Base-by-base conservation (phyloP, 495 filamentous ascomycete genomes). In the Venustampulla echinocandica region DNA sequence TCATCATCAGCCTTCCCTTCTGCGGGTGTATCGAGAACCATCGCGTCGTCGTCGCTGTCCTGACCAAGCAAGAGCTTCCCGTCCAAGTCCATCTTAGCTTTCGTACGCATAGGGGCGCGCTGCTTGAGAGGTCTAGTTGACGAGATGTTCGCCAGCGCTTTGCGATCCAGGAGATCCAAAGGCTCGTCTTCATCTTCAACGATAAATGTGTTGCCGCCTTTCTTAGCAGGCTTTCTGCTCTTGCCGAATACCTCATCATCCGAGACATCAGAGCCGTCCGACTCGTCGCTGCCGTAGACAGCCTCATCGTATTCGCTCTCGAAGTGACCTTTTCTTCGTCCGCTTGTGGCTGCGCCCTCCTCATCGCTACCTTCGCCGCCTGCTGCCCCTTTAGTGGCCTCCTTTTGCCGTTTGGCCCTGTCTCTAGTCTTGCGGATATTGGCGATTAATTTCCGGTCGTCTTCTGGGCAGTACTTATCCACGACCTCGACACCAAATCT, bases 371-470 rank as follows among this genome's bases (percentile, higher is more conserved):
- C 71, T 42, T 54, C 62, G 7, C 64, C 68, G 13, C 58, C 69
- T 18, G 58, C 65, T 14, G 64, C 66, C 53, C n/a, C 27, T 30
- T 71, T 73, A 18, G 73, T 76, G 3, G 80, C 79, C 45, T 83
- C 83, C 69, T 86, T 92, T 66, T 84, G 84, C 57, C 79, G 77
- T 76, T 96, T 96, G 50, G 69, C 76, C 32, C 87, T 73, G 63
- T 98, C 92, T 55, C 85, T 83, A 38, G 82, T 85, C 68, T 97
- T 98, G 34, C 90, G 81, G 60, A 98, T 95, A 54, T 95, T 95
- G 52, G 78, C 73, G 27, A 98, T 82, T 10, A 98, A 69, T 62
- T 96, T 97, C 44, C 79, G 80, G 61, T 96, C 90, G 5, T 75
- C 83, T 53, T 94, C 85, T 0, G 86, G 85, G 42, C 85, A 85